Conservation (phyloP, 352 stramenopile species). For the Pythium guiyangense region DNA sequence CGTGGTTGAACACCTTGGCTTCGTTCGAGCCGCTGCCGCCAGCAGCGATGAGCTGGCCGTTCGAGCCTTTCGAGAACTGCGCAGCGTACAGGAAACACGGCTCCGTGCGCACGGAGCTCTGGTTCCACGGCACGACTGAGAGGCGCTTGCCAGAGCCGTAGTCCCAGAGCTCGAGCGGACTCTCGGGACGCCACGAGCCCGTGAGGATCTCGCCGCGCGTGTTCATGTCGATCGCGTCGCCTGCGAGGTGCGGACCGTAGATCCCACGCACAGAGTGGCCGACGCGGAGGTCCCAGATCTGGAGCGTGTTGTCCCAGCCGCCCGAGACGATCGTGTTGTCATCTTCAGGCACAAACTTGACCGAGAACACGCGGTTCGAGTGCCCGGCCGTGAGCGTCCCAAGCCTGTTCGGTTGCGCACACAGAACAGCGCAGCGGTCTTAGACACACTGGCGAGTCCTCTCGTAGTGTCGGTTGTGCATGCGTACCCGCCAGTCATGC, state of each 20-base stretch:
- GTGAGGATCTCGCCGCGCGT: constrained; percentile 76
- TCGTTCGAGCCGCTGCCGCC: constrained; percentile 89
- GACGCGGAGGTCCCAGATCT: constrained; percentile 89
- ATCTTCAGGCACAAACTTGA: constrained; percentile 84
- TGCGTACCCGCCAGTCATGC: constrained; percentile 56
- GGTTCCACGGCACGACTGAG: constrained; percentile 83
- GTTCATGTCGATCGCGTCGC: constrained; percentile 78
- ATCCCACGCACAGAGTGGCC: constrained; percentile 87
- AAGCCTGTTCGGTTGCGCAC: constrained; percentile 21
- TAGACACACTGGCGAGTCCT: not conserved
- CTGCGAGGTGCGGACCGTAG: constrained; percentile 88
- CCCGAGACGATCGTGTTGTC: constrained; percentile 83
- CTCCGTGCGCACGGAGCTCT: constrained; percentile 65
- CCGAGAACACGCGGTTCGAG: constrained; percentile 90
- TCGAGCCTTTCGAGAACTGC: constrained; percentile 76
- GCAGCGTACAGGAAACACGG: constrained; percentile 88
- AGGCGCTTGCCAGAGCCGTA: constrained; percentile 78
- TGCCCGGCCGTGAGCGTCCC: constrained; percentile 74
- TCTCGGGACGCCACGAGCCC: constrained; percentile 88
- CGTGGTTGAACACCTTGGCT: constrained; percentile 88
- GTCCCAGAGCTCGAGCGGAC: constrained; percentile 90
- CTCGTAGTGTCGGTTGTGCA: not conserved
- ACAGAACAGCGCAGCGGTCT: no score
- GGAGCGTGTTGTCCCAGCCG: constrained; percentile 92
- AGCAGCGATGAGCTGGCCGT: constrained; percentile 69